These are phyloP conservation scores for Metschnikowia gelsemii DNA, from an alignment of 805 yeast species.

Conservation along the genomic window DNA sequence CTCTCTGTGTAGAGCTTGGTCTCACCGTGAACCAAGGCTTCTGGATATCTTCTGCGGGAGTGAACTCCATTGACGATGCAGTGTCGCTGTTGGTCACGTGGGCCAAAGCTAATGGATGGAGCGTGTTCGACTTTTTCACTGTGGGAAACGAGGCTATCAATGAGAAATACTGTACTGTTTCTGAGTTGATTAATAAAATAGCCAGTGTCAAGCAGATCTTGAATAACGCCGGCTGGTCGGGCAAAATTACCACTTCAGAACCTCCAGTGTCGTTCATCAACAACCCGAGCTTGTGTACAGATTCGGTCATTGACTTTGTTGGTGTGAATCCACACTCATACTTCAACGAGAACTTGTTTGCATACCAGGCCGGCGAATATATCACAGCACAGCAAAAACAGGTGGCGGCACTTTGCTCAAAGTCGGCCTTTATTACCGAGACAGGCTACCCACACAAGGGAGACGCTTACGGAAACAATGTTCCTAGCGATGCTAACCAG, in stretches of 20 bases:
- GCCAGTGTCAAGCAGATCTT: slow-evolving; percentile 59
- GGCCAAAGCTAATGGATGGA: slow-evolving; percentile 59
- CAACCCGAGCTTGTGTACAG: slow-evolving; percentile 67
- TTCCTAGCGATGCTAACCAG: slow-evolving; percentile 73
- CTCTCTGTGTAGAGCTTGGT: slow-evolving; percentile 58
- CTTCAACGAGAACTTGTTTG: slow-evolving; percentile 62
- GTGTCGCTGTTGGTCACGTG: slow-evolving; percentile 52
- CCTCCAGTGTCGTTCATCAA: slow-evolving; percentile 74
- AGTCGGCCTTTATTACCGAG: slow-evolving; percentile 66
- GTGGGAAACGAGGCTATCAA: slow-evolving; percentile 87
- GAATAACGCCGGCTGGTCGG: slow-evolving; percentile 69
- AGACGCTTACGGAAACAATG: slow-evolving; percentile 64
- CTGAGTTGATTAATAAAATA: slow-evolving; percentile 65
- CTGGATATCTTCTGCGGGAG: slow-evolving; percentile 70
- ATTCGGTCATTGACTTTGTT: slow-evolving; percentile 72
- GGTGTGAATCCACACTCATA: slow-evolving; percentile 88
- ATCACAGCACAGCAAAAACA: slow-evolving; percentile 60
- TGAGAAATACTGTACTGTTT: slow-evolving; percentile 57
- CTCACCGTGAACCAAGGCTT: slow-evolving; percentile 81
- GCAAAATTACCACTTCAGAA: slow-evolving; percentile 79
- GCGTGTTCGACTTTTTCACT: slow-evolving; percentile 69
- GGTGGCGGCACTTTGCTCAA: slow-evolving; percentile 55
- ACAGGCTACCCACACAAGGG: slow-evolving; percentile 90
- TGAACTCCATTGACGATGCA: slow-evolving; percentile 62
- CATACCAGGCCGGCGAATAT: slow-evolving; percentile 70